Conservation (phyloP, 208 protist genomes). For the Trypanosoma grayi region DNA sequence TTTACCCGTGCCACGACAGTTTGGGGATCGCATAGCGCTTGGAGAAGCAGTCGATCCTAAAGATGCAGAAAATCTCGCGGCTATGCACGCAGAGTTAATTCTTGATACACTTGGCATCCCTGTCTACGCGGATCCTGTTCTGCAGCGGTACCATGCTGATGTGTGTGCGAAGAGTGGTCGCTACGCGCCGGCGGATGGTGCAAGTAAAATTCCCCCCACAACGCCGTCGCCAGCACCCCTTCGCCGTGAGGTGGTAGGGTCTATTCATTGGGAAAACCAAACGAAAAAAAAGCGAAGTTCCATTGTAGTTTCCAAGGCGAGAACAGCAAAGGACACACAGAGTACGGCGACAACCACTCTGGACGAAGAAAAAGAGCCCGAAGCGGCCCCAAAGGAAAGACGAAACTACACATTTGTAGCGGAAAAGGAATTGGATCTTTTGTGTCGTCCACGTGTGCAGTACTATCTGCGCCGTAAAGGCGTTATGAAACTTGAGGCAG, state of each 20-base stretch:
- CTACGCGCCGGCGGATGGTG: conserved; percentile 45
- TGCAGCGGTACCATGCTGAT: conserved; percentile 63
- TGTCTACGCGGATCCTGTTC: conserved; percentile 50
- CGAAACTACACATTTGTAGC: conserved; percentile 34
- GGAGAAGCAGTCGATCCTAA: conserved; percentile 58
- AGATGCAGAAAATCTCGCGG: conserved; percentile 72
- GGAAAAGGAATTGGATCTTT: conserved; percentile 59
- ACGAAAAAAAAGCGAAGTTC: conserved; percentile 16
- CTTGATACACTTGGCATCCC: conserved; percentile 82
- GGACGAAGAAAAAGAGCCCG: conserved; percentile 2
- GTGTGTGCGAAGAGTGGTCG: conserved; percentile 58
- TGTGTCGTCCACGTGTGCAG: conserved; percentile 64
- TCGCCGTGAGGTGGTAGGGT: conserved; percentile 54
- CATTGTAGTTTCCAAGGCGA: conserved; percentile 14
- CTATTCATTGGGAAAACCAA: conserved; percentile 66
- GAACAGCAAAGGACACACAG: not conserved
- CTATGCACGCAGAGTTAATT: conserved; percentile 90
- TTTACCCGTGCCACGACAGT: conserved; percentile 65
- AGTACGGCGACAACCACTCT: not conserved
- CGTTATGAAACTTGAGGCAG: conserved; percentile 21
- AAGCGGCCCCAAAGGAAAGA: conserved; percentile 14
- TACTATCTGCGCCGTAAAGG: conserved; percentile 79
- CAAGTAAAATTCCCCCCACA: conserved; percentile 23
- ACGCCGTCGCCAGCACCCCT: conserved; percentile 77
- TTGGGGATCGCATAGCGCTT: conserved; percentile 75